Evolutionary conservation across 2,329 filamentous ascomycete species (phyloP).

Genomic region (Bipolaris victoriae): DNA sequence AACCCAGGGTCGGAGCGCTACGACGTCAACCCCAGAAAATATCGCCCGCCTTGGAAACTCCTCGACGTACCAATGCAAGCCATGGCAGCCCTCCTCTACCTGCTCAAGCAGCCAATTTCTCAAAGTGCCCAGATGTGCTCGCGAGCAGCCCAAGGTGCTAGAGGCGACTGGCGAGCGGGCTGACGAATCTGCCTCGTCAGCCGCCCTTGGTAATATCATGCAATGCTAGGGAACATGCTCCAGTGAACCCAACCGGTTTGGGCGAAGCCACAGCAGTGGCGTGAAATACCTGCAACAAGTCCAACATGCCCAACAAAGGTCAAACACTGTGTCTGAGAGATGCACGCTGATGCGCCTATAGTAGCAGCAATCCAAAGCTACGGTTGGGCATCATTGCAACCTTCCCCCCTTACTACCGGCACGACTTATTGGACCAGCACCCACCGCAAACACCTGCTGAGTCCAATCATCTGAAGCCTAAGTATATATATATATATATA

Average conservation of each 20-base stretch:
- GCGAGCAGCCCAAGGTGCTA: neutral
- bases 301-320: neutral
- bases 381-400: conserved; percentile 4
- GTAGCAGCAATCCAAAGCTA: neutral
- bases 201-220: conserved; percentile 9
- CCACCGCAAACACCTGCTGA: neutral
- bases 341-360: neutral
- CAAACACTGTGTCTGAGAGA: neutral
- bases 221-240: conserved; percentile 4
- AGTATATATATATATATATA: no score
- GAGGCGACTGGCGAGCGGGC: conserved; percentile 1
- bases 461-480: no score
- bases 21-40: conserved; percentile 13
- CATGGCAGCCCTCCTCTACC: neutral
- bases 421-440: neutral
- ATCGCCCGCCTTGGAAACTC: neutral
- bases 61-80: neutral
- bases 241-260: neutral
- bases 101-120: neutral
- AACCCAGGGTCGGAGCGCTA: conserved; percentile 16
- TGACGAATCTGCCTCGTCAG: conserved; percentile 15
- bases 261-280: neutral
- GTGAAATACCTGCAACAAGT: neutral
- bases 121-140: neutral
- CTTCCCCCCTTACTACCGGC: neutral